phyloP scores from a whole-genome alignment of 2,329 filamentous ascomycete species.

The Alternaria ventricosa region DNA sequence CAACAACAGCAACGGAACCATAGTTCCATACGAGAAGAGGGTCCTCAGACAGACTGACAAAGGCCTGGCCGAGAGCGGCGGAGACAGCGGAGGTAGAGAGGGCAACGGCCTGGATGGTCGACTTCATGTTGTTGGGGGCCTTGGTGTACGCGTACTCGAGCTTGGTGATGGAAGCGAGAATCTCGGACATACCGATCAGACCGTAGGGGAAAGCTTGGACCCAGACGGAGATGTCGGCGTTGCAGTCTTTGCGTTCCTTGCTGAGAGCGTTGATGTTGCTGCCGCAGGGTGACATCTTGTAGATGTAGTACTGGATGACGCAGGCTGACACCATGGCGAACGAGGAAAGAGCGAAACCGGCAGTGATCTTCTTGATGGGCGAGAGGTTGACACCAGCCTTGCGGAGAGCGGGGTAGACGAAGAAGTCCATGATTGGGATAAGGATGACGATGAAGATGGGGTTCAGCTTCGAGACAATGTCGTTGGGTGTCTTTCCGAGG shows the following conservation, averaged over 20 bases:
- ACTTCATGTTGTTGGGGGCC: slow-evolving; percentile 68
- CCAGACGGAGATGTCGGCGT: slow-evolving; percentile 60
- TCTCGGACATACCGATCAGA: slow-evolving; percentile 65
- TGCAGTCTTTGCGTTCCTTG: slow-evolving; percentile 52
- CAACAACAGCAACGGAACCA: slow-evolving; percentile 40
- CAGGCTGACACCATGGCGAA: slow-evolving; percentile 66
- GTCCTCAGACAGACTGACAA: slow-evolving; percentile 41
- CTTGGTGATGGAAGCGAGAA: slow-evolving; percentile 71
- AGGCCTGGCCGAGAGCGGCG: slow-evolving; percentile 40
- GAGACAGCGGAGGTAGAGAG: slow-evolving; percentile 46
- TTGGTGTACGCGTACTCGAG: slow-evolving; percentile 64
- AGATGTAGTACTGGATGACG: slow-evolving; percentile 64
- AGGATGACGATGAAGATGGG: slow-evolving; percentile 78
- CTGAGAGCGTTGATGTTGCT: slow-evolving; percentile 37
- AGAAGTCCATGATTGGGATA: slow-evolving; percentile 62
- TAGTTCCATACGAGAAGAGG: slow-evolving; percentile 45
- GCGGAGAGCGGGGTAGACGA: slow-evolving; percentile 73
- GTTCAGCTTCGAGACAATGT: slow-evolving; percentile 78
- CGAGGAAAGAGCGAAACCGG: slow-evolving; percentile 70
- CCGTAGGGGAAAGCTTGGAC: slow-evolving; percentile 61
- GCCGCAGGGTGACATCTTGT: slow-evolving; percentile 38
- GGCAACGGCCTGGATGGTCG: slow-evolving; percentile 44
- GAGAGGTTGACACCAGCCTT: slow-evolving; percentile 70
- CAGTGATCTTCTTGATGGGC: slow-evolving; percentile 77
- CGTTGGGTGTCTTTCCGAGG: slow-evolving; percentile 75